Percentiles rank a stretch among this genome's conserved stretches.
These are phyloP conservation scores for Coelastrella sp. DNA, from an alignment of 139 green algal species.

Conservation along the genomic window DNA sequence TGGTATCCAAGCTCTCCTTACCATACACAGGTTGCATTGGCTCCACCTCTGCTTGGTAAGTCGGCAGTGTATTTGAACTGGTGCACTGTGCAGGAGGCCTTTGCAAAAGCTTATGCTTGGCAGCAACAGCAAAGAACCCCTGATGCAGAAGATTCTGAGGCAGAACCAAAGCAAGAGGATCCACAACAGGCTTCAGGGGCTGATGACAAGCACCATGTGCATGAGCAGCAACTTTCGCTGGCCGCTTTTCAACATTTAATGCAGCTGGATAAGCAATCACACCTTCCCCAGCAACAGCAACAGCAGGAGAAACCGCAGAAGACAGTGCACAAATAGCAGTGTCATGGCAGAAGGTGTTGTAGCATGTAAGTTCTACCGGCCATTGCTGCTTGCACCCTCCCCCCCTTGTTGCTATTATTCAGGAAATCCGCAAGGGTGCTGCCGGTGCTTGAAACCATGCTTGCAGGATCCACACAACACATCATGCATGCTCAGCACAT, in stretches of 20 bases:
- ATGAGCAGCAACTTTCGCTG: background rate
- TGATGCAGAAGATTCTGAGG: background rate
- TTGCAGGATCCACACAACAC: too few species aligned
- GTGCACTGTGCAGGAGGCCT: constrained; percentile 15
- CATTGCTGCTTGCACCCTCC: too few species aligned
- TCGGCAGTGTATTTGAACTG: background rate
- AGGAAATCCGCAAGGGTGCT: too few species aligned
- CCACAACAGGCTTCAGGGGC: too few species aligned
- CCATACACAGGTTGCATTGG: background rate
- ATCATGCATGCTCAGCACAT: too few species aligned
- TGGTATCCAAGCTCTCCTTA: too few species aligned
- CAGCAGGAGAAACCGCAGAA: background rate
- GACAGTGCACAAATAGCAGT: background rate
- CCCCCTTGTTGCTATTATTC: too few species aligned
- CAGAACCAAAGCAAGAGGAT: background rate
- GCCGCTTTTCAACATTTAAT: background rate
- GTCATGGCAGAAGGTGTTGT: background rate
- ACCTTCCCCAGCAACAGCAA: background rate
- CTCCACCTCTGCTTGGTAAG: background rate
- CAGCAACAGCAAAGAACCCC: background rate
- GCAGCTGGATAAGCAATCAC: background rate
- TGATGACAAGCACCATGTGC: background rate
- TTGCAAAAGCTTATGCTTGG: constrained; percentile 18
- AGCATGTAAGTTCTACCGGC: background rate
- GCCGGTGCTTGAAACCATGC: too few species aligned